Evolutionary conservation across 345 rosid species (phyloP), one percentile per base, ranked within the genome.

Genomic region (Tarenaya hassleriana): DNA sequence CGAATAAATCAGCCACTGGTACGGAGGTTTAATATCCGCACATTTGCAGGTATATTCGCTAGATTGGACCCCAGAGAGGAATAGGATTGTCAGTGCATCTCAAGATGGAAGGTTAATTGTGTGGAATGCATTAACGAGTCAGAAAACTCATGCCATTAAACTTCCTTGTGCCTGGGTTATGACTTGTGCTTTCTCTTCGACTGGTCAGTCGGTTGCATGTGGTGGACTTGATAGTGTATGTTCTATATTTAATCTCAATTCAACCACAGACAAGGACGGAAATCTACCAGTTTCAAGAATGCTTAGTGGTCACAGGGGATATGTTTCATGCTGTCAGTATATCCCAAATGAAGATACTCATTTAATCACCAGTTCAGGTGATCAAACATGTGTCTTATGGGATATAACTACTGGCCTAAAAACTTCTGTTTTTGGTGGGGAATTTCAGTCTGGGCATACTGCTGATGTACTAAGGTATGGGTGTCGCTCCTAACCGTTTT

Each of bases 101-200:
- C 95, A 88, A 69, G 99, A 88, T 54, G 97, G 99, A 32, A 64
- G 95, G 47, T 67, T 92, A 49, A 92, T 92, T 4, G 95, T 92
- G 55, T 88, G 99, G 99, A 92, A 92, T 62, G 95, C 95, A 47
- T 69, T 79, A 41, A 88, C 99, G 7, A 92, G 99, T 69, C 99
- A 88, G 80, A 92, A 92, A 76, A 85, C 84, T 47, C 95, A 92
- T 66, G 88, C 94, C 34, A 92, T 92, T 18, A 92, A 86, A 67
- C 85, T 94, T 44, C 97, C 95, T 47, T 88, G 95, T 64, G 92
- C 97, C 1, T 86, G 95, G 94, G 95, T 92, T 63, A 92, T 86
- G 99, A 82, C 99, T 7, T 88, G 99, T 68, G 99, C 95, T 33
- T 92, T 92, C 73, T 87, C 95, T 41, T 91, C 99, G 0, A 76